phyloP scores from a whole-genome alignment of 1,284 basidiomycete genomes.

The Pterula multifida region DNA sequence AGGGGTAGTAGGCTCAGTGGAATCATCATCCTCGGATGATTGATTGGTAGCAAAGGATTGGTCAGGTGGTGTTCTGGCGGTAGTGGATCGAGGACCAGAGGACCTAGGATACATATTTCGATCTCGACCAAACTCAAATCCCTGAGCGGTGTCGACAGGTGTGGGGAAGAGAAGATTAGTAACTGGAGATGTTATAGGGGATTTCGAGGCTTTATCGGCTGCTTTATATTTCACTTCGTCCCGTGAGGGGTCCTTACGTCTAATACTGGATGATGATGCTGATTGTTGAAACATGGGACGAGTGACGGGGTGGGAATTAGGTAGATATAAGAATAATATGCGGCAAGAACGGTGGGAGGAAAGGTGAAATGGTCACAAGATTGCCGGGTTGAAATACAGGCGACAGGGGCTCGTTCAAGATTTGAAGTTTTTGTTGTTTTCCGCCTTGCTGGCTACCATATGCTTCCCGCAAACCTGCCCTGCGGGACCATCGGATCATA shows the following conservation, averaged over 20 bases:
- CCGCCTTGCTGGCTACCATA: not conserved
- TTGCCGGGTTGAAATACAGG: not conserved
- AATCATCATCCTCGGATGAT: conserved; percentile 23
- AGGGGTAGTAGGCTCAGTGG: conserved; percentile 26
- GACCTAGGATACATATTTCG: not conserved
- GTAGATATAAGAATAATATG: not conserved
- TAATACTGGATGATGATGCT: conserved; percentile 4
- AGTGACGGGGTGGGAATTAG: not conserved
- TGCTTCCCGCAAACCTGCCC: not conserved
- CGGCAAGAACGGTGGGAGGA: not conserved
- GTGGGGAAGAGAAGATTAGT: conserved; percentile 32
- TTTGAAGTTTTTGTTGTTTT: not conserved
- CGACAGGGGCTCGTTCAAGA: not conserved
- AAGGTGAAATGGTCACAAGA: conserved; percentile 1
- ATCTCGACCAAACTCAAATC: conserved; percentile 3
- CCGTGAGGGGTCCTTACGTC: conserved; percentile 5
- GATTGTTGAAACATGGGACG: not conserved
- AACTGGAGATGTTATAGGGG: conserved; percentile 29
- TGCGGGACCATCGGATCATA: not conserved
- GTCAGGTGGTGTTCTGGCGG: conserved; percentile 6
- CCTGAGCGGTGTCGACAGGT: conserved; percentile 17
- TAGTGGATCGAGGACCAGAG: conserved; percentile 3
- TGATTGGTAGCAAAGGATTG: conserved; percentile 13
- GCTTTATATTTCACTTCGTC: conserved; percentile 2
- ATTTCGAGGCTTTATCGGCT: conserved; percentile 17